These are phyloP conservation scores for Rhynchosporium graminicola DNA, from an alignment of 2,329 filamentous ascomycete species.

Conservation along the genomic window DNA sequence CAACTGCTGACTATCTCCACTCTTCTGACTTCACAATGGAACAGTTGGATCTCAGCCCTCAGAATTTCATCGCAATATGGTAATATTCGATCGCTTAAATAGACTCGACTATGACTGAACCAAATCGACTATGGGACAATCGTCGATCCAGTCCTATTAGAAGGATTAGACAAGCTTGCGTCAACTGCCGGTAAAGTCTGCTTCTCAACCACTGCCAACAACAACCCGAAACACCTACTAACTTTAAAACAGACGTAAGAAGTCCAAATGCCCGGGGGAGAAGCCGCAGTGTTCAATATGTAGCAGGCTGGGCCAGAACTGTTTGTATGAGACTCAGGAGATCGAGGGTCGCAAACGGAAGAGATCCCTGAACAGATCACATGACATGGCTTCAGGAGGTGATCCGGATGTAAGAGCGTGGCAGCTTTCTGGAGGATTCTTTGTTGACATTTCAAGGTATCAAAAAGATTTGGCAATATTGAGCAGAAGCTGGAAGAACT, in stretches of 20 bases:
- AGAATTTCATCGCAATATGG: background rate
- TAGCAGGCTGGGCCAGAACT: slow-evolving; percentile 21
- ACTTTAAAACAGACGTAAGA: slow-evolving; percentile 24
- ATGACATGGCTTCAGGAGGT: slow-evolving; percentile 2
- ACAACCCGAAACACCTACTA: background rate
- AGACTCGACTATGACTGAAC: slow-evolving; percentile 6
- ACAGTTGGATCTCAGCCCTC: background rate
- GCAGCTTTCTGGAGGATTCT: background rate
- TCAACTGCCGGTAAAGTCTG: slow-evolving; percentile 26
- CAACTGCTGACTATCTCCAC: background rate
- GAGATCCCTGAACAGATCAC: slow-evolving; percentile 13
- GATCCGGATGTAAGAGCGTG: slow-evolving; percentile 12
- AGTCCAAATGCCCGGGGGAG: slow-evolving; percentile 29
- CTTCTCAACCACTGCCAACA: background rate
- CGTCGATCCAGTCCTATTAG: slow-evolving; percentile 17
- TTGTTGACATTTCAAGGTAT: slow-evolving; percentile 12
- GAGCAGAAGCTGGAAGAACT: slow-evolving; percentile 28
- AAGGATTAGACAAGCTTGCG: slow-evolving; percentile 26
- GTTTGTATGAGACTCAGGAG: slow-evolving; percentile 21
- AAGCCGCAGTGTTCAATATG: slow-evolving; percentile 27
- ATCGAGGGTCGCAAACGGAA: slow-evolving; percentile 17
- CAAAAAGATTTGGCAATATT: slow-evolving; percentile 27
- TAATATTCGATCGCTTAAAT: background rate
- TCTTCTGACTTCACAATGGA: background rate
- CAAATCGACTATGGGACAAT: background rate